Evolutionary conservation across 2,329 filamentous ascomycete species (phyloP), one percentile per base, ranked within the genome.

Genomic region (Penicillium brasilianum): DNA sequence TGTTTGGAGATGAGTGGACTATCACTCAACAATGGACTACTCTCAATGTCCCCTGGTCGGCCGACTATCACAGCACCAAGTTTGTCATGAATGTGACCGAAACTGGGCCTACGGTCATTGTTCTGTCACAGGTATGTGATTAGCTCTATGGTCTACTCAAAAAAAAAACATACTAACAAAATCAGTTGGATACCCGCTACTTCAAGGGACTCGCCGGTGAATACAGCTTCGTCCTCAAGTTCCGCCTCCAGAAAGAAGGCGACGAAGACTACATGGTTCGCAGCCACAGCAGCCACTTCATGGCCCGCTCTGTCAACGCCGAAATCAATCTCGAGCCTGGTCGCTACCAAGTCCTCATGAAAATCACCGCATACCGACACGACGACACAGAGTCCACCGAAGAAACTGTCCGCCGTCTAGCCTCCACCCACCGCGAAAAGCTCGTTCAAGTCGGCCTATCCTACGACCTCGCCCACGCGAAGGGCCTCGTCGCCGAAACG

Each of bases 271-370:
- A 86, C 64, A 83, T 85, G 48, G 83, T 86, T 11, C 83, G 84
- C 60, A 86, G 82, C 66, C 83, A 84, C 51, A 81, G 77, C 9
- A 83, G 81, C 36, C 84, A 85, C 61, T 81, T 81, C 74, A 91
- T 92, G 85, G 87, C 82, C 22, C 87, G 92, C 7, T 91, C 89
- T 0, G 88, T 93, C 41, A 93, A 89, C 54, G 88, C 90, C 1
- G 92, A 95, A 73, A 82, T 95, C 9, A 83, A 88, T 37, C 85
- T 96, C 28, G 87, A 91, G 20, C 84, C 89, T 0, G 92, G 92
- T 11, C 87, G 85, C 46, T 96, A 96, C 76, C 87, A 86, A 7
- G 86, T 96, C 4, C 82, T 92, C 22, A 84, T 94, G 74, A 92
- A 91, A 72, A 84, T 95, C 60, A 87, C 88, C 8, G 90, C 90